Conservation (phyloP, 352 stramenopile species). For the Phytophthora nicotianae region DNA sequence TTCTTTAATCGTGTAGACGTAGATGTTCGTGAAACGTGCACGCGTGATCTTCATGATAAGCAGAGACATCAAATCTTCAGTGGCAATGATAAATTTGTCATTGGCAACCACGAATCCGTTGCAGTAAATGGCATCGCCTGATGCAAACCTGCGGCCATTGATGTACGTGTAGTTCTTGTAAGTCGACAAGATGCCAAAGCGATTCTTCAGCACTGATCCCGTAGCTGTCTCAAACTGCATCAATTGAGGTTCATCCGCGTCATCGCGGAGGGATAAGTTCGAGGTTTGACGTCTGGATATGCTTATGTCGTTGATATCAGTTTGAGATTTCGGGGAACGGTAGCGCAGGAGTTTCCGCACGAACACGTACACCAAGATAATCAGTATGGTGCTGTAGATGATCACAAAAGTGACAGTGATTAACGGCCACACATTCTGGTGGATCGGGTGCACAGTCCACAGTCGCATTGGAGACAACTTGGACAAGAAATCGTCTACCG, state of each 20-base stretch:
- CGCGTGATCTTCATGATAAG: conserved; percentile 51
- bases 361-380: conserved; percentile 39
- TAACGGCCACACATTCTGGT: conserved; percentile 25
- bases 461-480: conserved; percentile 39
- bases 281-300: conserved; percentile 11
- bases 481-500: conserved; percentile 31
- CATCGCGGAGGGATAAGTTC: conserved; percentile 7
- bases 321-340: conserved; percentile 11
- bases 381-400: conserved; percentile 32
- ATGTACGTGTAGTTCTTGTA: conserved; percentile 57
- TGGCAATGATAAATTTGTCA: conserved; percentile 54
- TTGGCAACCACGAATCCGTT: conserved; percentile 64
- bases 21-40: conserved; percentile 47
- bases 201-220: conserved; percentile 36
- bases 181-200: conserved; percentile 38
- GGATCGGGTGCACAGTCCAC: conserved; percentile 32
- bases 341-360: conserved; percentile 26
- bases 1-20: conserved; percentile 49
- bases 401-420: conserved; percentile 26
- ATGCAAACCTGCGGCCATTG: conserved; percentile 22
- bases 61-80: conserved; percentile 44
- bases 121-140: conserved; percentile 60
- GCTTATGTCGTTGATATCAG: conserved; percentile 10
- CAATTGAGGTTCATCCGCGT: conserved; percentile 19
- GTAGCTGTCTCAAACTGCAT: conserved; percentile 46